Conservation (phyloP, 768 basidiomycete genomes). For the Pisolithus marmoratus region DNA sequence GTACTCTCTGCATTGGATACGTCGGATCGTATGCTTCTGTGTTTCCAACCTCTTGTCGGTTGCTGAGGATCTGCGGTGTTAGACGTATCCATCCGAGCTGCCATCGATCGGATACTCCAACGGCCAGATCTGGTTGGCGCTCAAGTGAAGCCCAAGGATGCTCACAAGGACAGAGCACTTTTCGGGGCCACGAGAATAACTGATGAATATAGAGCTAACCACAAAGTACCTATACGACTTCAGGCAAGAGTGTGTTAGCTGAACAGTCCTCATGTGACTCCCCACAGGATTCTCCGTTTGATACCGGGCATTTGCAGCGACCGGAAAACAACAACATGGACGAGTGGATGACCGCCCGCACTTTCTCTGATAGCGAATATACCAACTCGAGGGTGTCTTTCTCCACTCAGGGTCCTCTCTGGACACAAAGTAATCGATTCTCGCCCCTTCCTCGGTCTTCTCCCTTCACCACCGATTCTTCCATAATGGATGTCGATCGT, state of each 20-base stretch:
- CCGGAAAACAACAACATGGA: too few species aligned
- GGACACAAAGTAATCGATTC: background rate
- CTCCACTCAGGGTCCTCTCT: background rate
- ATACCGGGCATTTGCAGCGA: too few species aligned
- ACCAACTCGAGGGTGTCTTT: background rate
- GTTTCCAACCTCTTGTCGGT: background rate
- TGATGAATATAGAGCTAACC: background rate
- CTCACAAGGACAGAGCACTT: background rate
- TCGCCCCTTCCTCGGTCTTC: constrained; percentile 18
- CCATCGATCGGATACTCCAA: constrained; percentile 24
- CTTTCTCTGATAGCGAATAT: background rate
- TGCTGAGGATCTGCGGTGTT: constrained; percentile 1
- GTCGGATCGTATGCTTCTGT: constrained; percentile 21
- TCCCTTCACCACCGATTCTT: constrained; percentile 14
- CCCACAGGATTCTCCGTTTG: background rate
- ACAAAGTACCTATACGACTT: background rate
- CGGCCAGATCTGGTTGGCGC: constrained; percentile 22
- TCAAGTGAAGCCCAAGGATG: background rate
- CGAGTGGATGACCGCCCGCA: too few species aligned
- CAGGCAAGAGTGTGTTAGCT: background rate
- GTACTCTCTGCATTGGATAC: constrained; percentile 20
- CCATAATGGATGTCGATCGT: constrained; percentile 3
- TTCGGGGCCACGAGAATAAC: background rate
- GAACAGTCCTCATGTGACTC: background rate
- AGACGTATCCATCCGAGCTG: constrained; percentile 25